Evolutionary conservation across 495 filamentous ascomycete genomes (phyloP), one percentile per base, ranked within the genome.

Genomic region (Viridothelium virens): DNA sequence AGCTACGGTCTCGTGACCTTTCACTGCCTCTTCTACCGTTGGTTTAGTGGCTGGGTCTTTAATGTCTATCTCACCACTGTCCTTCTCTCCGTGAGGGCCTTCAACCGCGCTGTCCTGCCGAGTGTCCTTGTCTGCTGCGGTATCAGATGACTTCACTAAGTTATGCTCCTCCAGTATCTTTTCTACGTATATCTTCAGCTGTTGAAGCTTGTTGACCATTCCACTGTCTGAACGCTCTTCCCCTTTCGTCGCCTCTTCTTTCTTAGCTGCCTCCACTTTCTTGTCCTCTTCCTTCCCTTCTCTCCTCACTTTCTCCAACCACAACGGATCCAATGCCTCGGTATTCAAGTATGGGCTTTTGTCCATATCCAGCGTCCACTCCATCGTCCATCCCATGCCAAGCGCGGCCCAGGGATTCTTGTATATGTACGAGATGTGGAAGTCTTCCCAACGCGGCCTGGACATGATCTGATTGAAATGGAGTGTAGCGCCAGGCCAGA

Each of bases 371-470:
- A 61, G 50, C n/a, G 67, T 62, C 48, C 71, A 68, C 36, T 64
- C 67, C 36, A 66, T 61, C 2, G 69, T 63, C 56, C 67, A 72
- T 1, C 75, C 75, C 73, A 77, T 72, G 14, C 75, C 74, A 14
- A 77, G 37, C 50, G 68, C 62, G 2, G 73, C 75, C 75, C 75
- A 77, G 6, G 66, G 70, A 48, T 77, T 77, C 56, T 72, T 72
- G 66, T 77, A 50, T 61, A 50, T 41, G 62, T 75, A 77, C 33
- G 66, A n/a, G 64, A 77, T 77, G 1, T 75, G 65, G 62, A 74
- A 74, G 63, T 77, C 75, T 65, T 77, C 75, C 65, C 75, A 77
- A 4, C 75, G 70, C 6, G 75, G 74, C 1, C 14, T 41, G 16
- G 53, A 44, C 31, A 76, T 72, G 14, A 74, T 66, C 18, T 73